Conservation (phyloP, 345 rosid genomes). For the Cardamine resedifolia region DNA sequence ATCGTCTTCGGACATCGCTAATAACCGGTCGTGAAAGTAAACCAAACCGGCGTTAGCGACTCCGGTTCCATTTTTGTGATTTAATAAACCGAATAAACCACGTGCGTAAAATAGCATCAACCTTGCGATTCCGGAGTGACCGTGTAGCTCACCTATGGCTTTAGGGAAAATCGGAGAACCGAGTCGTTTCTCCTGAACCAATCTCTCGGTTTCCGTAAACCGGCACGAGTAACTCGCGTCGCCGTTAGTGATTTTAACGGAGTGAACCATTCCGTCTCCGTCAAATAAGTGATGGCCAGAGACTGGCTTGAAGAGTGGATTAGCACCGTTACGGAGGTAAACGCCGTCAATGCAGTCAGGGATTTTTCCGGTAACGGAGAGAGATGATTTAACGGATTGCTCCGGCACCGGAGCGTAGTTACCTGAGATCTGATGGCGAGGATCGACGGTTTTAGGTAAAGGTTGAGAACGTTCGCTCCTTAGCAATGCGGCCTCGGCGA, state of each 20-base stretch:
- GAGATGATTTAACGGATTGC: conserved; percentile 48
- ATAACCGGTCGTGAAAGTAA: conserved; percentile 67
- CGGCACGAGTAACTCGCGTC: conserved; percentile 81
- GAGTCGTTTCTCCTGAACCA: conserved; percentile 50
- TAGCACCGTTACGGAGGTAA: conserved; percentile 91
- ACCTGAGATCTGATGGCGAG: conserved; percentile 75
- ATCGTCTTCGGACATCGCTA: conserved; percentile 94
- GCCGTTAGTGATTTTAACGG: conserved; percentile 58
- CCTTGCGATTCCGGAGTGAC: conserved; percentile 76
- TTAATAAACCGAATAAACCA: conserved; percentile 64
- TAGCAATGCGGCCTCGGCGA: conserved; percentile 63
- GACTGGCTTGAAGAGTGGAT: conserved; percentile 79
- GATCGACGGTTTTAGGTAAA: conserved; percentile 86
- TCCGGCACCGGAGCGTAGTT: conserved; percentile 92
- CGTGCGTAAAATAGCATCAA: conserved; percentile 71
- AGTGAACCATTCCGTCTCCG: conserved; percentile 98
- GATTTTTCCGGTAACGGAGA: conserved; percentile 64
- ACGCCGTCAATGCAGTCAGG: conserved; percentile 85
- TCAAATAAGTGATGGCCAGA: conserved; percentile 94
- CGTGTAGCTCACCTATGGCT: conserved; percentile 88
- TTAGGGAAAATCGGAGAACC: conserved; percentile 80
- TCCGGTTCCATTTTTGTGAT: conserved; percentile 70
- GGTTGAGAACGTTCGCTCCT: conserved; percentile 59
- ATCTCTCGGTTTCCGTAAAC: conserved; percentile 71
- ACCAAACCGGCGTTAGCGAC: conserved; percentile 91